These are phyloP conservation scores for Lipomyces spencermartinsiae DNA, from an alignment of 805 yeast species.

Conservation along the genomic window DNA sequence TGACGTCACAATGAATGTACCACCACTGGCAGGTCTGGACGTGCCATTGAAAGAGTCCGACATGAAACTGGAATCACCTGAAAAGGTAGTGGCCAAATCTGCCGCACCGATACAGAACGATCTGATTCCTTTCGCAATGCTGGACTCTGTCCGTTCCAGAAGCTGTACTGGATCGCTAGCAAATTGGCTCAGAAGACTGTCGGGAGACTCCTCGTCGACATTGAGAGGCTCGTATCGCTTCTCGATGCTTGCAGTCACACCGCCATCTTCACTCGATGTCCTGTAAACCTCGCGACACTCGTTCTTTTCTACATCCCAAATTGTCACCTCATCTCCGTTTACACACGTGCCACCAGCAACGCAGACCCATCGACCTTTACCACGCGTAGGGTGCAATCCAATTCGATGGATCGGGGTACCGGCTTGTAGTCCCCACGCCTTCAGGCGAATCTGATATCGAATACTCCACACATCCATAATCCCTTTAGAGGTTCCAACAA, in stretches of 20 bases:
- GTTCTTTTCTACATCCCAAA: constrained; percentile 76
- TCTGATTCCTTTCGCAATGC: constrained; percentile 31
- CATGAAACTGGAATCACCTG: constrained; percentile 15
- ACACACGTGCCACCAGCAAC: constrained; percentile 66
- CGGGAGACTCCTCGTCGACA: constrained; percentile 39
- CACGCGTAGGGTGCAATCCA: constrained; percentile 52
- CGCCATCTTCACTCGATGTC: constrained; percentile 8
- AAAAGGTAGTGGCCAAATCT: constrained; percentile 20
- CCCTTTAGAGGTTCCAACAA: constrained; percentile 79
- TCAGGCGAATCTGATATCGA: constrained; percentile 65
- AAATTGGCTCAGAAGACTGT: constrained; percentile 38
- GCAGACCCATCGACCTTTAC: constrained; percentile 55
- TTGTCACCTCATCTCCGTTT: constrained; percentile 62
- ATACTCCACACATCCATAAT: constrained; percentile 81
- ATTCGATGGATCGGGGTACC: constrained; percentile 59
- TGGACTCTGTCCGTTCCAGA: constrained; percentile 30
- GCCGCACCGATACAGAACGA: constrained; percentile 36
- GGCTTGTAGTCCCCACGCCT: constrained; percentile 64
- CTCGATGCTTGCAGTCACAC: constrained; percentile 23
- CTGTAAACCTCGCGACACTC: constrained; percentile 59
- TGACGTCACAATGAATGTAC: constrained; percentile 43
- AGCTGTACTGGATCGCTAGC: constrained; percentile 35
- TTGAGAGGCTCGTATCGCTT: constrained; percentile 36
- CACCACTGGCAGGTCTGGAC: constrained; percentile 14
- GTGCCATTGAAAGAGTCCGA: constrained; percentile 17